A percentile compares a stretch with the other conserved stretches of the same genome.
These are phyloP conservation scores for Boletus patriciae DNA, from an alignment of 768 basidiomycete genomes.

Conservation along the genomic window DNA sequence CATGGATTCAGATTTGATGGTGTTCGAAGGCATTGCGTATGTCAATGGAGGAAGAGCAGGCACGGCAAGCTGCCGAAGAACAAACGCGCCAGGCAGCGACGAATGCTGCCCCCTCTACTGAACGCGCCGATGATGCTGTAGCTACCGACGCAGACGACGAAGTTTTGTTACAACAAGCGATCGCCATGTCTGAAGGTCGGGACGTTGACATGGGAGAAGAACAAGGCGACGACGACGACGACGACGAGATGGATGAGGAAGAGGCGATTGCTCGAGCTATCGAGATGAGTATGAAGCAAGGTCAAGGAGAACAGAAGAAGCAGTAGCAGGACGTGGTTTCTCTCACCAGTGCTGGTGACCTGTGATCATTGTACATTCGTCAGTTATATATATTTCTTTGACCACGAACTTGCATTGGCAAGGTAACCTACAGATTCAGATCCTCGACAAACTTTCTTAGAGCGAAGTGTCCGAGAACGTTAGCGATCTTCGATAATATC, in stretches of 20 bases:
- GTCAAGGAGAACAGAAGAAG: conserved; percentile 46
- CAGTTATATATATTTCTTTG: conserved; percentile 1
- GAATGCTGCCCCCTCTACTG: conserved; percentile 22
- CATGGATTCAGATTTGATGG: not conserved
- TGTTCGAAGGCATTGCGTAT: conserved; percentile 80
- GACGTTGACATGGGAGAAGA: conserved; percentile 50
- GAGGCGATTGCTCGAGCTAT: conserved; percentile 90
- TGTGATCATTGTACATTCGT: conserved; percentile 1
- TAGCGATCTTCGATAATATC: not conserved
- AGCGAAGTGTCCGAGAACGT: not conserved
- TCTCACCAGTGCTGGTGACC: not conserved
- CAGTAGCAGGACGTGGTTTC: conserved; percentile 13
- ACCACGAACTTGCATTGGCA: not conserved
- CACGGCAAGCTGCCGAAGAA: conserved; percentile 59
- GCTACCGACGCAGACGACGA: conserved; percentile 75
- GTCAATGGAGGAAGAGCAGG: conserved; percentile 95
- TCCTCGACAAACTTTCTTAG: too few species aligned
- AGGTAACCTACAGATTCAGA: not conserved
- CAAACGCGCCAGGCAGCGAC: conserved; percentile 32
- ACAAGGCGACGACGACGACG: conserved; percentile 48
- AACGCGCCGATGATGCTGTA: conserved; percentile 33
- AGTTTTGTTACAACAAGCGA: conserved; percentile 68
- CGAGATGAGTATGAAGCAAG: conserved; percentile 85
- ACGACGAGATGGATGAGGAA: conserved; percentile 75
- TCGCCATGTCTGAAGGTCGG: conserved; percentile 67